phyloP scores from a whole-genome alignment of 108 stramenopile species.

The Cyclostephanos tholiformis region DNA sequence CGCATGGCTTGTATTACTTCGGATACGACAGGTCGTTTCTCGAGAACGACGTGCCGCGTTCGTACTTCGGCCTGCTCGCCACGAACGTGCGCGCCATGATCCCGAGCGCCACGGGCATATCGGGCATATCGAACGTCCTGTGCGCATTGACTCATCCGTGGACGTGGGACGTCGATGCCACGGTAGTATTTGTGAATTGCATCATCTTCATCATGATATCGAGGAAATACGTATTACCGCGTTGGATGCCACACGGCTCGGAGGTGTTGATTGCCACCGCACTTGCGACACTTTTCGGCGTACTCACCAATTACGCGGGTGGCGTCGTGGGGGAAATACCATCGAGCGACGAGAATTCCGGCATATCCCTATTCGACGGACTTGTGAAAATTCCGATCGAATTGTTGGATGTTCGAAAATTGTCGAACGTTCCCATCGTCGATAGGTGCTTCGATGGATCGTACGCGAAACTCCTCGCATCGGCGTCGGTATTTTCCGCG shows the following conservation, averaged over 20 bases:
- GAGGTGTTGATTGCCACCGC: constrained; percentile 81
- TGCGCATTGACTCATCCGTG: constrained; percentile 64
- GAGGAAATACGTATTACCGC: constrained; percentile 52
- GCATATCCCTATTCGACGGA: constrained; percentile 59
- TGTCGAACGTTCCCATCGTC: constrained; percentile 64
- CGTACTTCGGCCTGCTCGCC: constrained; percentile 47
- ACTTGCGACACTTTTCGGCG: constrained; percentile 65
- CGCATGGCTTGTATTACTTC: constrained; percentile 61
- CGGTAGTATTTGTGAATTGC: constrained; percentile 64
- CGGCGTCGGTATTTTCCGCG: constrained; percentile 69
- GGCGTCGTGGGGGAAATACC: constrained; percentile 86
- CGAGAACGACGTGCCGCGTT: constrained; percentile 51
- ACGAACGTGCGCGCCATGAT: constrained; percentile 36
- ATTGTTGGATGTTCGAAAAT: constrained; percentile 57
- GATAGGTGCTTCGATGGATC: constrained; percentile 71
- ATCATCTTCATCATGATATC: constrained; percentile 75
- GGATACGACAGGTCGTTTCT: constrained; percentile 47
- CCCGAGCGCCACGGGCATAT: constrained; percentile 67
- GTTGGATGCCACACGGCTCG: constrained; percentile 69
- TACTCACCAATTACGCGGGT: constrained; percentile 63
- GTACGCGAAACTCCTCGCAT: constrained; percentile 49
- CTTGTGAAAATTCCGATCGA: constrained; percentile 66
- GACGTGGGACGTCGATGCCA: constrained; percentile 61
- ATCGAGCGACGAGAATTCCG: constrained; percentile 58
- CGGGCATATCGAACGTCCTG: constrained; percentile 61